Evolutionary conservation across 805 yeast genomes (phyloP).

Genomic region (Hanseniaspora pseudoguilliermondii): DNA sequence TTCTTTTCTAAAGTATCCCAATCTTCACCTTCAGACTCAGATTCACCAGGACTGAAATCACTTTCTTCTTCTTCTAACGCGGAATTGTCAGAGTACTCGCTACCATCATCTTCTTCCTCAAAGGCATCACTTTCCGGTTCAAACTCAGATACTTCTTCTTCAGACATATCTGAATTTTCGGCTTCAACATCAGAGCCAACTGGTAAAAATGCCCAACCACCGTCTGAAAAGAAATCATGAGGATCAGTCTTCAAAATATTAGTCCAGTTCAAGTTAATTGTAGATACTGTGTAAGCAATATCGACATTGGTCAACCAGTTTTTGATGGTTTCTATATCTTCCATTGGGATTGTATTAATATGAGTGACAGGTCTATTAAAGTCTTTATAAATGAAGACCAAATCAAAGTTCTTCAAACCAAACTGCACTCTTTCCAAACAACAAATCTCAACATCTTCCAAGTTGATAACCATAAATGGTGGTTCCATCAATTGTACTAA

Average conservation of each 20-base stretch:
- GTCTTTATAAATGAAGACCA: constrained; percentile 93
- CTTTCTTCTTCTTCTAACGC: constrained; percentile 28
- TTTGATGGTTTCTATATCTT: constrained; percentile 78
- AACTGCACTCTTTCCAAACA: constrained; percentile 95
- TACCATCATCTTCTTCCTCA: constrained; percentile 29
- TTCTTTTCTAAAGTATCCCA: constrained; percentile 31
- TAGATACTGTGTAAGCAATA: constrained; percentile 87
- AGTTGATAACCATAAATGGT: constrained; percentile 82
- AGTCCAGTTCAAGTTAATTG: constrained; percentile 89
- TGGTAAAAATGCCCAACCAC: constrained; percentile 92
- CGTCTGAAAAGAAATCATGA: constrained; percentile 81
- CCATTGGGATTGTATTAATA: constrained; percentile 89
- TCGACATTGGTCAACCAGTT: constrained; percentile 98
- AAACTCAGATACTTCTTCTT: constrained; percentile 47
- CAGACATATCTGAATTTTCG: constrained; percentile 59
- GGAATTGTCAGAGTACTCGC: constrained; percentile 26
- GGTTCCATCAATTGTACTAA: constrained; percentile 87
- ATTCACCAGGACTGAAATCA: constrained; percentile 21
- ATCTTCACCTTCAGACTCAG: constrained; percentile 29
- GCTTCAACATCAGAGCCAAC: constrained; percentile 73
- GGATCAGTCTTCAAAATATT: constrained; percentile 97
- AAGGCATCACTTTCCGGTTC: constrained; percentile 34
- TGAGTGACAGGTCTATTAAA: constrained; percentile 78
- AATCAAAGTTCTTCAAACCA: constrained; percentile 89
- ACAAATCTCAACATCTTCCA: constrained; percentile 86